Conservation (phyloP, 1,284 basidiomycete species). For the Xerocomus amazonicus region DNA sequence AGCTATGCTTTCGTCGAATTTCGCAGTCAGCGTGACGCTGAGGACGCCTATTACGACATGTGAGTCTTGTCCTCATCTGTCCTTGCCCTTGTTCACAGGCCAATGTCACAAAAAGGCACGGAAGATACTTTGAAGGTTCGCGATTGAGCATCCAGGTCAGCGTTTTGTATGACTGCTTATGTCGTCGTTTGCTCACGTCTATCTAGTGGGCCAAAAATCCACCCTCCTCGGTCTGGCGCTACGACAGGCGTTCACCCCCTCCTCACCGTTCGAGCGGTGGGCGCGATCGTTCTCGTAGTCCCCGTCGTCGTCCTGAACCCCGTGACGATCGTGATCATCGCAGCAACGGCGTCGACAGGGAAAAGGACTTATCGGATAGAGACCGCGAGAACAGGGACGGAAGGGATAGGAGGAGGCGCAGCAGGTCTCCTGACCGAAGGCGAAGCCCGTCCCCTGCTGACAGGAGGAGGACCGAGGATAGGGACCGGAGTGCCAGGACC, state of each 20-base stretch:
- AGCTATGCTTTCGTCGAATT: slow-evolving; percentile 94
- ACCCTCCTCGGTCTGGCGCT: slow-evolving; percentile 83
- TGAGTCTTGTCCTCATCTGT: slow-evolving; percentile 40
- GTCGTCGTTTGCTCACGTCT: neutral
- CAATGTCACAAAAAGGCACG: slow-evolving; percentile 61
- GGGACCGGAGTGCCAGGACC: slow-evolving; percentile 44
- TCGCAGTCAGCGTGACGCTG: slow-evolving; percentile 77
- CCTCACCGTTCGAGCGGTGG: slow-evolving; percentile 42
- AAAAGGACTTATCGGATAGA: slow-evolving; percentile 33
- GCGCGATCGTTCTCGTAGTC: slow-evolving; percentile 44
- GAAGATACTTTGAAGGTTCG: slow-evolving; percentile 76
- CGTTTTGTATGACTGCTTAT: neutral
- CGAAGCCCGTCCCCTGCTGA: slow-evolving; percentile 48
- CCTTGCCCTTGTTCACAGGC: slow-evolving; percentile 7
- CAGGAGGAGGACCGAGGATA: slow-evolving; percentile 43
- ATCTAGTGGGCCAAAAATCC: slow-evolving; percentile 87
- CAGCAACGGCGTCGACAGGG: slow-evolving; percentile 40
- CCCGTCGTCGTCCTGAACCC: slow-evolving; percentile 35
- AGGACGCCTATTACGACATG: slow-evolving; percentile 91
- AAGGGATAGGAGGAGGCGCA: slow-evolving; percentile 46
- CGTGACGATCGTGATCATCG: slow-evolving; percentile 42
- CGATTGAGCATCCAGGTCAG: slow-evolving; percentile 78
- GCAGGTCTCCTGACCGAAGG: slow-evolving; percentile 46
- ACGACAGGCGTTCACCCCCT: slow-evolving; percentile 61
- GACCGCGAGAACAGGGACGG: slow-evolving; percentile 28